Percentiles rank a stretch among this genome's conserved stretches.
Conservation (phyloP, 1,139 yeast genomes). For the Blastobotrys indianensis region DNA sequence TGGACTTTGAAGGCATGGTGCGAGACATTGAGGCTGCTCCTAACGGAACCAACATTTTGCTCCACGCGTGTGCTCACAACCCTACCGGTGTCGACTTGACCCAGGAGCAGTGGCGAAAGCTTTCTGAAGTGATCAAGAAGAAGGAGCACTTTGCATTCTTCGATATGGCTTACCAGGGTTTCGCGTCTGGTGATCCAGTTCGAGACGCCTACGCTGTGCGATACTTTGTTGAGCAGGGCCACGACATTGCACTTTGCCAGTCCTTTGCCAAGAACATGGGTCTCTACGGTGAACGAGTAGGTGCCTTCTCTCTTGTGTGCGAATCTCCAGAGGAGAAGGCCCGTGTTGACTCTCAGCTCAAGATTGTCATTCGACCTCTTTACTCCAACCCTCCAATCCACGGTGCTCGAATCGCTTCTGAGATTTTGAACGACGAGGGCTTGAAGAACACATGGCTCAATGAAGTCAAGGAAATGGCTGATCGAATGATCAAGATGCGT, state of each 20-base stretch:
- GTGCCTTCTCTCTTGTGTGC: slow-evolving; percentile 59
- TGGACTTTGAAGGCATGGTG: slow-evolving; percentile 66
- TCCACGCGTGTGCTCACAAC: slow-evolving; percentile 96
- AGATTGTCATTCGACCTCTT: slow-evolving; percentile 73
- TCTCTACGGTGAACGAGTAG: slow-evolving; percentile 96
- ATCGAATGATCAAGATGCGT: slow-evolving; percentile 79
- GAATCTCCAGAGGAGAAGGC: slow-evolving; percentile 36
- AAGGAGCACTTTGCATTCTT: slow-evolving; percentile 76
- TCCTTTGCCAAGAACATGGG: slow-evolving; percentile 98
- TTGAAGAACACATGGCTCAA: slow-evolving; percentile 76
- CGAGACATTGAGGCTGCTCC: slow-evolving; percentile 66
- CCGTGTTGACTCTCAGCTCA: slow-evolving; percentile 63
- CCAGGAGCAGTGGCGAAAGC: slow-evolving; percentile 73
- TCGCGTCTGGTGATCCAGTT: slow-evolving; percentile 82
- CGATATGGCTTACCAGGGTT: slow-evolving; percentile 97
- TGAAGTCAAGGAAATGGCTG: slow-evolving; percentile 84
- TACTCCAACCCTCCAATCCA: slow-evolving; percentile 93
- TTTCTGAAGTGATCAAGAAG: slow-evolving; percentile 54
- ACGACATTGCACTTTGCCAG: slow-evolving; percentile 57
- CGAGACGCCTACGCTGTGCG: slow-evolving; percentile 86
- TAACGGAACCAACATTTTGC: slow-evolving; percentile 67
- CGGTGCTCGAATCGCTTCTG: slow-evolving; percentile 88
- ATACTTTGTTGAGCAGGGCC: slow-evolving; percentile 58
- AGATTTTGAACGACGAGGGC: slow-evolving; percentile 58
- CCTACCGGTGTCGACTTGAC: slow-evolving; percentile 96